Conservation (phyloP, 1,139 yeast species). For the Pichia sp. region DNA sequence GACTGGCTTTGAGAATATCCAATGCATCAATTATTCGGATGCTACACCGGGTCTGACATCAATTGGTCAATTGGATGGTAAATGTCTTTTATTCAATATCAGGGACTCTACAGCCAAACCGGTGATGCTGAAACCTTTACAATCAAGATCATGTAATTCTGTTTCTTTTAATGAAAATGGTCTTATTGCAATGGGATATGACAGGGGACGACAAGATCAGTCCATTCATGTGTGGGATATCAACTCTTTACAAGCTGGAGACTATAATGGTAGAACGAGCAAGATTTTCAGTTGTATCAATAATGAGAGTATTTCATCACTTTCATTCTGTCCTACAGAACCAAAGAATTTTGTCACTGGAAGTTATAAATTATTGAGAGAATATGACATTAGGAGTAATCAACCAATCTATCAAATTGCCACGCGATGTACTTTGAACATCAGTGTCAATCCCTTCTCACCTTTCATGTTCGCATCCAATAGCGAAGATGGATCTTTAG, state of each 20-base stretch:
- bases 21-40: constrained; percentile 62
- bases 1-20: constrained; percentile 65
- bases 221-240: constrained; percentile 80
- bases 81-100: constrained; percentile 58
- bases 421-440: constrained; percentile 64
- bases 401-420: constrained; percentile 69
- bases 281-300: constrained; percentile 49
- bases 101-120: constrained; percentile 31
- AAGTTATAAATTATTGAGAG: constrained; percentile 69
- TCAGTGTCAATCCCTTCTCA: constrained; percentile 62
- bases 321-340: constrained; percentile 58
- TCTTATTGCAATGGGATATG: constrained; percentile 71
- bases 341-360: constrained; percentile 60
- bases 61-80: constrained; percentile 71
- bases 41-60: constrained; percentile 53
- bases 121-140: constrained; percentile 53
- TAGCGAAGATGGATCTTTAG: constrained; percentile 78
- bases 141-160: constrained; percentile 68
- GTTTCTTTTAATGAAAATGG: constrained; percentile 62
- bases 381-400: constrained; percentile 67
- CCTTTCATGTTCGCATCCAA: constrained; percentile 62
- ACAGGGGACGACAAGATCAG: constrained; percentile 70
- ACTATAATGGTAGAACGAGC: constrained; percentile 42
- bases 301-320: constrained; percentile 67
- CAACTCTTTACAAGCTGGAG: constrained; percentile 46